Percentiles rank a stretch among this genome's conserved stretches.
phyloP scores from a whole-genome alignment of 768 basidiomycete species.

The Agrocybe pediades region DNA sequence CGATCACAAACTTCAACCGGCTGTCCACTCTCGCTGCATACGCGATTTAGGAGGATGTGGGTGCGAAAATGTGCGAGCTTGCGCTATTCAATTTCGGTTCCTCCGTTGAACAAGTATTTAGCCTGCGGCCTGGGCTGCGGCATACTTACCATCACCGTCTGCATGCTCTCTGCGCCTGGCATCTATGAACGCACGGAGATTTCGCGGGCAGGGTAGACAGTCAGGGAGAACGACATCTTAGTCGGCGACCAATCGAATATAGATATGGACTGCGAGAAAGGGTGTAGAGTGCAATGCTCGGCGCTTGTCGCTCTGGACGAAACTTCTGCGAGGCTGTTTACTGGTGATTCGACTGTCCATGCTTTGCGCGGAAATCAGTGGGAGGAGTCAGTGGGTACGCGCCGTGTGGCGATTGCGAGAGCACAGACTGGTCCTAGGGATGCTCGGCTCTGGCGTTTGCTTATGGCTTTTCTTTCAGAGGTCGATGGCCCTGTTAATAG shows the following conservation, averaged over 20 bases:
- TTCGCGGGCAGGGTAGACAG: slow-evolving; percentile 37
- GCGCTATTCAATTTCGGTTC: slow-evolving; percentile 33
- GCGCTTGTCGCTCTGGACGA: slow-evolving; percentile 31
- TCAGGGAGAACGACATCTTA: slow-evolving; percentile 29
- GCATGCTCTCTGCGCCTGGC: slow-evolving; percentile 29
- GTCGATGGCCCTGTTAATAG: too few species aligned
- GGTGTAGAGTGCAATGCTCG: slow-evolving; percentile 5
- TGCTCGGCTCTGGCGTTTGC: too few species aligned
- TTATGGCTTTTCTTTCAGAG: too few species aligned
- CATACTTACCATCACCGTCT: slow-evolving; percentile 21
- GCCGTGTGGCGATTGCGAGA: too few species aligned
- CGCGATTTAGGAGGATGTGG: slow-evolving; percentile 27
- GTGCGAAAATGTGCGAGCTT: slow-evolving; percentile 24
- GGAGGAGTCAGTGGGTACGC: too few species aligned
- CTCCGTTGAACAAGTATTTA: slow-evolving; percentile 24
- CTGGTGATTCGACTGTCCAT: slow-evolving; percentile 27
- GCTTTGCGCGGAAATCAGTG: slow-evolving; percentile 3
- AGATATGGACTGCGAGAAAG: slow-evolving; percentile 8
- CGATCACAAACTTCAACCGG: slow-evolving; percentile 19
- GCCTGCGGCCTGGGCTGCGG: slow-evolving; percentile 21
- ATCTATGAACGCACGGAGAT: slow-evolving; percentile 30
- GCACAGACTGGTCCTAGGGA: too few species aligned
- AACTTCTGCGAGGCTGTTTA: slow-evolving; percentile 18
- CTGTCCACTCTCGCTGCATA: slow-evolving; percentile 30
- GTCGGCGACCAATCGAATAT: slow-evolving; percentile 28